Evolutionary conservation across 2,329 filamentous ascomycete genomes (phyloP), one percentile per base, ranked within the genome.

Genomic region (Macrophomina pseudophaseolina): DNA sequence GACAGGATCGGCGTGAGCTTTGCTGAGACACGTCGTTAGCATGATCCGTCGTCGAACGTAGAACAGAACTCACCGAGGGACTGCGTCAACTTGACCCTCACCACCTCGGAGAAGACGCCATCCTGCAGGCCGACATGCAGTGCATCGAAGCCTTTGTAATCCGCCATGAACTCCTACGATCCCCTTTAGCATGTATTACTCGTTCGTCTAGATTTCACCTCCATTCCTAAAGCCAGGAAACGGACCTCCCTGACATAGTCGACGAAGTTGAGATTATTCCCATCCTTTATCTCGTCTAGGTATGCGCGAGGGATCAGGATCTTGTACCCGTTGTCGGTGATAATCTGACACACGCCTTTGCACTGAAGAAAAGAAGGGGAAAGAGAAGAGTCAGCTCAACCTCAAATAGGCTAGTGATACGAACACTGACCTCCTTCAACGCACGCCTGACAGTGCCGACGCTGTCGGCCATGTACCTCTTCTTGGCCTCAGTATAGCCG

Each of bases 81-180:
- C 58, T 63, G 58, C n/a, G 58, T 63, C 9, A 63, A 7, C 23
- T 63, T 63, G 30, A 48, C 38, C 28, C 58, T 44, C 8, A 63
- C 40, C 8, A 33, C 42, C 12, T 63, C 58, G 7, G 38, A 30
- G 30, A 63, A 44, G 42, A 44, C 42, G 5, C 42, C 42, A n/a
- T 44, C 42, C 42, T 44, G 42, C 5, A 44, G 42, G 42, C 5
- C 42, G 42, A 44, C 11, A 16, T 44, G 42, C 12, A 44, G 12
- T 44, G 42, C 42, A 5, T 44, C 42, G 16, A 44, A 44, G 7
- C 42, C 42, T 44, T 44, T 44, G 42, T 44, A 44, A 14, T 44
- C 12, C 16, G 42, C 42, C 12, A 44, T 9, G 5, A 44, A 16
- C 11, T 44, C 42, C 42, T 44, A n/a, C 42, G 9, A 14, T 2